Evolutionary conservation across 2,329 filamentous ascomycete genomes (phyloP).

Genomic region (Curvularia hawaiiensis): DNA sequence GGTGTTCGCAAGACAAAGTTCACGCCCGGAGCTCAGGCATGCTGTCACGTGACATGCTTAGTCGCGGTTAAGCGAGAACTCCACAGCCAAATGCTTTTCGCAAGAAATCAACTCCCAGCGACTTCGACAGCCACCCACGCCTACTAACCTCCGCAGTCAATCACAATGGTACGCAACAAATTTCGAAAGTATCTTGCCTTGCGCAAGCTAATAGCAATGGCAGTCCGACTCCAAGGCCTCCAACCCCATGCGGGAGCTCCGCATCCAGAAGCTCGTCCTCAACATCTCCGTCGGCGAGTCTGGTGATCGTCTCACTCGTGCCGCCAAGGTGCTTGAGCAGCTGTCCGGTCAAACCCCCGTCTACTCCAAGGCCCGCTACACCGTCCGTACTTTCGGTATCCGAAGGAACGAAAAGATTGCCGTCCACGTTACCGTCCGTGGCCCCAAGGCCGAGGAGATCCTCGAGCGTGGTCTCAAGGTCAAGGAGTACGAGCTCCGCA

Average conservation of each 20-base stretch:
- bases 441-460: slow-evolving; percentile 99
- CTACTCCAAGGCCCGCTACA: slow-evolving; percentile 99
- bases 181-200: slow-evolving; percentile 7
- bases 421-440: slow-evolving; percentile 99
- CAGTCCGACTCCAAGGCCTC: slow-evolving; percentile 67
- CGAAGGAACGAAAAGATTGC: slow-evolving; percentile 99
- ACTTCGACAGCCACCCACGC: slow-evolving; percentile 38
- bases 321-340: slow-evolving; percentile 99
- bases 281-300: slow-evolving; percentile 99
- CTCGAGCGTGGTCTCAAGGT: slow-evolving; percentile 99
- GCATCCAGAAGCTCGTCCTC: slow-evolving; percentile 98
- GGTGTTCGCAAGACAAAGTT: slow-evolving; percentile 19
- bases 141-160: slow-evolving; percentile 46
- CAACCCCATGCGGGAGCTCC: slow-evolving; percentile 99
- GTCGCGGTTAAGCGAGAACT: slow-evolving; percentile 22
- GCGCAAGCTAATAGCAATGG: slow-evolving; percentile 29
- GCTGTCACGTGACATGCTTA: slow-evolving; percentile 23
- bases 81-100: slow-evolving; percentile 31
- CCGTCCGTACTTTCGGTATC: slow-evolving; percentile 99
- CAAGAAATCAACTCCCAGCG: slow-evolving; percentile 29
- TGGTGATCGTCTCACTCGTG: slow-evolving; percentile 99
- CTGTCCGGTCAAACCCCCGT: slow-evolving; percentile 99
- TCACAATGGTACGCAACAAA: slow-evolving; percentile 46
- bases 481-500: slow-evolving; percentile 99
- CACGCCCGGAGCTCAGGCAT: slow-evolving; percentile 25